Evolutionary conservation across 2,329 filamentous ascomycete species (phyloP).

Genomic region (Xylaria sp.): DNA sequence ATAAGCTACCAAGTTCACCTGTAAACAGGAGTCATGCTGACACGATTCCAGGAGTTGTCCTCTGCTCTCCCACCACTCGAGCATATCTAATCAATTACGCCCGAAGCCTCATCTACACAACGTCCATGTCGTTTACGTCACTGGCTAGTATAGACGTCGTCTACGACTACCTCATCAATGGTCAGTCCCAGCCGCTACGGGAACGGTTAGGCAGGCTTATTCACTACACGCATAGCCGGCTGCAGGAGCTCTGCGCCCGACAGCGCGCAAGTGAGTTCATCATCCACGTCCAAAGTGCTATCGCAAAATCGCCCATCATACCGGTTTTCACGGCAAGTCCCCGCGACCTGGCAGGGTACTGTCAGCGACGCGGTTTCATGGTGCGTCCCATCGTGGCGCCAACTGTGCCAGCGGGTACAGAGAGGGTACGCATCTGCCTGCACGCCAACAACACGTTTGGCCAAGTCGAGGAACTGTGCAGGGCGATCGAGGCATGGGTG

Average conservation of each 20-base stretch:
- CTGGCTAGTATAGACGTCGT: slow-evolving; percentile 35
- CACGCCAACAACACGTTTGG: slow-evolving; percentile 59
- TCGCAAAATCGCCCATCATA: slow-evolving; percentile 58
- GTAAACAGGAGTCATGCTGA: slow-evolving; percentile 11
- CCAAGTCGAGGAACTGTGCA: slow-evolving; percentile 55
- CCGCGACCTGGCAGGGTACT: slow-evolving; percentile 54
- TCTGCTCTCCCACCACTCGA: slow-evolving; percentile 62
- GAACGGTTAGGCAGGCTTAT: slow-evolving; percentile 49
- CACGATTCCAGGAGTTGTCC: slow-evolving; percentile 54
- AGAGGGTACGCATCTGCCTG: slow-evolving; percentile 61
- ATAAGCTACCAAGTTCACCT: fast-evolving
- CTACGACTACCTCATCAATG: slow-evolving; percentile 36
- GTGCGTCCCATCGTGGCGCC: slow-evolving; percentile 63
- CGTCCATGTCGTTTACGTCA: slow-evolving; percentile 64
- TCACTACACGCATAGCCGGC: slow-evolving; percentile 44
- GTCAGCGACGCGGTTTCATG: slow-evolving; percentile 55
- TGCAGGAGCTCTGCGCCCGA: slow-evolving; percentile 39
- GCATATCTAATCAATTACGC: slow-evolving; percentile 76
- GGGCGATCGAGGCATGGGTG: slow-evolving; percentile 29
- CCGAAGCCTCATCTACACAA: slow-evolving; percentile 75
- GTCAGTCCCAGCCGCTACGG: slow-evolving; percentile 37
- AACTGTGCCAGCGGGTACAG: slow-evolving; percentile 58
- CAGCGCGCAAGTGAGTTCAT: slow-evolving; percentile 8
- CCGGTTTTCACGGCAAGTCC: slow-evolving; percentile 56
- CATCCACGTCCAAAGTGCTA: slow-evolving; percentile 33